These are phyloP conservation scores for Sugiyamaella sp. DNA, from an alignment of 1,139 yeast genomes.

Conservation along the genomic window DNA sequence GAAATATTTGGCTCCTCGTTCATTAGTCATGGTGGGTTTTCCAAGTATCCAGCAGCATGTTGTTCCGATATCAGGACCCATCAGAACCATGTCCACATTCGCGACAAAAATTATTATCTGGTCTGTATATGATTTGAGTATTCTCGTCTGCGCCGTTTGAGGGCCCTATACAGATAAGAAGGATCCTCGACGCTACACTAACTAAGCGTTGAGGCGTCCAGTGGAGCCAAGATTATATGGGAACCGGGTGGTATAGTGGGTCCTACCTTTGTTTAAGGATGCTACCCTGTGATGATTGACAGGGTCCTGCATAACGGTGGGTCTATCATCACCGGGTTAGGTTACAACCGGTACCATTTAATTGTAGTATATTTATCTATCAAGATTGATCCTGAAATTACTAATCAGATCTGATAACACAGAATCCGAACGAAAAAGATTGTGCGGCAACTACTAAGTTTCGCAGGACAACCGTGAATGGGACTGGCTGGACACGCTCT, in stretches of 20 bases:
- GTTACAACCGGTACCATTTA: not conserved
- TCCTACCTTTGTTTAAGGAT: not conserved
- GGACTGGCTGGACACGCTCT: too few relatives aligned
- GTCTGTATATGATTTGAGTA: too few relatives aligned
- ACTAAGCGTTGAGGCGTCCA: too few relatives aligned
- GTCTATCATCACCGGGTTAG: constrained; percentile 1
- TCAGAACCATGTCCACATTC: not conserved
- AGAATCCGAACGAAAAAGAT: not conserved
- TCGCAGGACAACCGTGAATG: too few relatives aligned
- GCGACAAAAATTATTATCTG: too few relatives aligned
- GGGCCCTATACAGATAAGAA: too few relatives aligned
- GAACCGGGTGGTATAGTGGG: not conserved
- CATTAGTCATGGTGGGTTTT: not conserved
- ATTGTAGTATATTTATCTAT: too few relatives aligned
- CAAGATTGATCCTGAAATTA: not conserved
- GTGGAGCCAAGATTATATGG: not conserved
- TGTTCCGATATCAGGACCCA: too few relatives aligned
- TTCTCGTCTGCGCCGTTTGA: too few relatives aligned
- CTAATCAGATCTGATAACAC: not conserved
- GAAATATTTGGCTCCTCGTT: not conserved
- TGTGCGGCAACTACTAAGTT: too few relatives aligned
- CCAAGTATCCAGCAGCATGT: too few relatives aligned
- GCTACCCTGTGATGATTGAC: not conserved
- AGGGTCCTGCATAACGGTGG: not conserved
- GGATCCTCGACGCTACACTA: too few relatives aligned